These are phyloP conservation scores for Kazachstania psychrophila DNA, from an alignment of 805 yeast species.

Conservation along the genomic window DNA sequence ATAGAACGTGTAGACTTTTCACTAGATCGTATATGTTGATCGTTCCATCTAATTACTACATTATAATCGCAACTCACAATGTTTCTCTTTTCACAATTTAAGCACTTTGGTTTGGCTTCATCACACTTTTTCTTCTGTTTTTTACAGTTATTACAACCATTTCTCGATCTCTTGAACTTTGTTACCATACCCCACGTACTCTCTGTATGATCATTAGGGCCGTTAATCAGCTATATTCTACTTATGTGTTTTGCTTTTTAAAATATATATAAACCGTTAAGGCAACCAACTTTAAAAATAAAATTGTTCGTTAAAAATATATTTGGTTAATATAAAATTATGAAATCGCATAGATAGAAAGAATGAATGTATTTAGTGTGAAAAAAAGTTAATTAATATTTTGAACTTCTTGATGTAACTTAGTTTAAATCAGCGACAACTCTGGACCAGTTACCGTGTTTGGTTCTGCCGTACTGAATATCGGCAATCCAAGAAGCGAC, in stretches of 20 bases:
- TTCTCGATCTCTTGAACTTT: conserved; percentile 36
- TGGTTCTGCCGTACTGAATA: conserved; percentile 79
- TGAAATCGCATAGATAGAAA: not conserved
- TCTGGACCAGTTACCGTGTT: conserved; percentile 44
- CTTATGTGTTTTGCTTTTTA: no score
- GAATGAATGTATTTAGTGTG: not conserved
- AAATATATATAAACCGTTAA: no score
- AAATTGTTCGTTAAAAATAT: no score
- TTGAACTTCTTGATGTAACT: not conserved
- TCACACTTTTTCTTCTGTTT: conserved; percentile 59
- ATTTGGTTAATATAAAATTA: no score
- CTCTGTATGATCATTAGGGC: no score
- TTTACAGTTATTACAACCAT: conserved; percentile 57
- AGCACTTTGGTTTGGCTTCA: conserved; percentile 55
- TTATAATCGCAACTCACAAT: conserved; percentile 50
- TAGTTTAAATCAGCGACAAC: conserved; percentile 25
- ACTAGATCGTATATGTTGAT: conserved; percentile 47
- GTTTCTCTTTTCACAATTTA: conserved; percentile 41
- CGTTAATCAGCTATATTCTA: no score
- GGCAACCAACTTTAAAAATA: no score
- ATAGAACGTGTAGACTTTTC: conserved; percentile 16
- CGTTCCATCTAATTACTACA: conserved; percentile 58
- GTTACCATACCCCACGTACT: no score
- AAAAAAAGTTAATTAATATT: not conserved
- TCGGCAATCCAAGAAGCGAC: conserved; percentile 78